Conservation (phyloP, 352 stramenopile genomes). For the Globisporangium iwayamae region DNA sequence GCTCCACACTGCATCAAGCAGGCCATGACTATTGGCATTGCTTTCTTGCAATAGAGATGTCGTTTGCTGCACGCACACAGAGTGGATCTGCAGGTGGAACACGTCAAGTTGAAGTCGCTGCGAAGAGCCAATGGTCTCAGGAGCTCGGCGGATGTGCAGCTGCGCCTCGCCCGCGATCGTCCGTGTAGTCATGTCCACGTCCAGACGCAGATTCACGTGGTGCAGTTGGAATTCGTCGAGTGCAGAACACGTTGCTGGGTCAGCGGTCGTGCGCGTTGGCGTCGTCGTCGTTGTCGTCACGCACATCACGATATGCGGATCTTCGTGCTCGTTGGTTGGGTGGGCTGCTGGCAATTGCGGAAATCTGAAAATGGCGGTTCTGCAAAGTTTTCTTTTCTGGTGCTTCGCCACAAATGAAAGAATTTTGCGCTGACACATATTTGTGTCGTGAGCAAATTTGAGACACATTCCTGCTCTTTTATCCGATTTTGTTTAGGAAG, state of each 20-base stretch:
- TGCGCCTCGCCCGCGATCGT: constrained; percentile 29
- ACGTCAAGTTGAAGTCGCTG: constrained; percentile 45
- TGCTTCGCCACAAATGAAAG: not conserved
- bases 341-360: not conserved
- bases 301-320: constrained; percentile 3
- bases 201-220: constrained; percentile 46
- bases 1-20: constrained; percentile 26
- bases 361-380: not conserved
- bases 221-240: constrained; percentile 47
- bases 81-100: constrained; percentile 54
- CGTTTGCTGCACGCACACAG: constrained; percentile 17
- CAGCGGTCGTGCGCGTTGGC: constrained; percentile 6
- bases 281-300: not conserved
- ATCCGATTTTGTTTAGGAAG: too few species aligned
- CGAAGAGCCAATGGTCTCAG: not conserved
- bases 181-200: constrained; percentile 38
- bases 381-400: not conserved
- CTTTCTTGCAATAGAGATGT: constrained; percentile 4
- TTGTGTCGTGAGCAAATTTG: too few species aligned
- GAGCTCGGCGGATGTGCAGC: constrained; percentile 33
- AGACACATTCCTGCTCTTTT: too few species aligned
- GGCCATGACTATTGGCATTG: not conserved
- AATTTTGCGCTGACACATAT: too few species aligned
- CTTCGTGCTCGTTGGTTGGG: not conserved
- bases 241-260: constrained; percentile 62